Evolutionary conservation across 2,329 filamentous ascomycete genomes (phyloP).

Genomic region (Fusarium agapanthi): DNA sequence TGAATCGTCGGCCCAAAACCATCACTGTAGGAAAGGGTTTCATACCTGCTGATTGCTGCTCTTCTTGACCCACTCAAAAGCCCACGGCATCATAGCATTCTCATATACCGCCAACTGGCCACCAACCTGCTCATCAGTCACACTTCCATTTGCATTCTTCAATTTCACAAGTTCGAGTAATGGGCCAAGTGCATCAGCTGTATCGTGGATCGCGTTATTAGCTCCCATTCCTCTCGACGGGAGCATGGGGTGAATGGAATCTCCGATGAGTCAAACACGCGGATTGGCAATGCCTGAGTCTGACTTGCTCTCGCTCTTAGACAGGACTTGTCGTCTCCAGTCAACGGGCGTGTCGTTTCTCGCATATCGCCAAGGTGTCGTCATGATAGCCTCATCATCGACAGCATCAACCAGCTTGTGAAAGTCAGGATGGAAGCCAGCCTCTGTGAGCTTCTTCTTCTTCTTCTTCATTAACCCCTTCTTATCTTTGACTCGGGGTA

Average conservation of each 20-base stretch:
- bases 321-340: background rate
- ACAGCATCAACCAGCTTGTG: background rate
- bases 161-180: background rate
- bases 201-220: background rate
- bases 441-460: background rate
- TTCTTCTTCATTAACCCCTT: background rate
- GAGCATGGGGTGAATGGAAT: background rate
- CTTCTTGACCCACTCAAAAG: background rate
- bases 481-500: background rate
- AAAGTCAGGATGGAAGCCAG: background rate
- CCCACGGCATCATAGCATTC: background rate
- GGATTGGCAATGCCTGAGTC: background rate
- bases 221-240: background rate
- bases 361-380: background rate
- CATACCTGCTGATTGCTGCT: background rate
- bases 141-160: accelerated
- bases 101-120: accelerated
- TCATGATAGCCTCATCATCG: background rate
- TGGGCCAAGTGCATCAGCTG: background rate
- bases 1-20: accelerated
- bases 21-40: background rate
- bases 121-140: accelerated
- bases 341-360: background rate
- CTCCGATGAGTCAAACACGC: background rate
- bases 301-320: accelerated